Percentiles rank a stretch among this genome's conserved stretches.
These are phyloP conservation scores for Poa annua DNA, from an alignment of 176 grass and related monocot species.

Conservation along the genomic window DNA sequence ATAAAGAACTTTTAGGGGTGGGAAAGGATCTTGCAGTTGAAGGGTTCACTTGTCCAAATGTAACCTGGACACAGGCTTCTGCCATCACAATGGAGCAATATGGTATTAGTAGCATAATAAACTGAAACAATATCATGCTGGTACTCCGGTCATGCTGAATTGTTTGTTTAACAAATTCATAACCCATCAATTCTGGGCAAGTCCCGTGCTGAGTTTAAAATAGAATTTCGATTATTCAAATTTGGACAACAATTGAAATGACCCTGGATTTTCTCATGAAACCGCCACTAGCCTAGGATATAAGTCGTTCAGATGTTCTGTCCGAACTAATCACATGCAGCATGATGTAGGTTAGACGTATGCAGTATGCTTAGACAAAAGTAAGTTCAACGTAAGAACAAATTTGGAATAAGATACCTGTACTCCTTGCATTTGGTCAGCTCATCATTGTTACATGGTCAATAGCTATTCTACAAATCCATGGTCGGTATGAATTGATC, in stretches of 20 bases:
- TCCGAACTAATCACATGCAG: not conserved
- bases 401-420: not conserved
- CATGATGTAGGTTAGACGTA: not conserved
- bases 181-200: conserved; percentile 2
- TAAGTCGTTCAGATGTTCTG: not conserved
- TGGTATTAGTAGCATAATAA: not conserved
- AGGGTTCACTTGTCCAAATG: conserved; percentile 56
- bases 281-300: not conserved
- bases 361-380: not conserved
- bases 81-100: not conserved
- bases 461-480: conserved; percentile 3
- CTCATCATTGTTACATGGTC: not conserved
- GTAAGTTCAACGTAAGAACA: not conserved
- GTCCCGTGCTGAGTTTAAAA: not conserved
- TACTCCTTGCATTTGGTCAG: not conserved
- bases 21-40: conserved; percentile 42
- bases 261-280: not conserved
- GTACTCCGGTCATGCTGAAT: not conserved
- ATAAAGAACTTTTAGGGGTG: conserved; percentile 7
- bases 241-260: not conserved
- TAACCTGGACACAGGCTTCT: conserved; percentile 44
- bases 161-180: not conserved
- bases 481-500: not conserved
- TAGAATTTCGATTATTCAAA: not conserved
- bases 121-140: not conserved